Base-by-base conservation (phyloP, 2,329 filamentous ascomycete genomes). In the Pseudocercospora macadamiae region DNA sequence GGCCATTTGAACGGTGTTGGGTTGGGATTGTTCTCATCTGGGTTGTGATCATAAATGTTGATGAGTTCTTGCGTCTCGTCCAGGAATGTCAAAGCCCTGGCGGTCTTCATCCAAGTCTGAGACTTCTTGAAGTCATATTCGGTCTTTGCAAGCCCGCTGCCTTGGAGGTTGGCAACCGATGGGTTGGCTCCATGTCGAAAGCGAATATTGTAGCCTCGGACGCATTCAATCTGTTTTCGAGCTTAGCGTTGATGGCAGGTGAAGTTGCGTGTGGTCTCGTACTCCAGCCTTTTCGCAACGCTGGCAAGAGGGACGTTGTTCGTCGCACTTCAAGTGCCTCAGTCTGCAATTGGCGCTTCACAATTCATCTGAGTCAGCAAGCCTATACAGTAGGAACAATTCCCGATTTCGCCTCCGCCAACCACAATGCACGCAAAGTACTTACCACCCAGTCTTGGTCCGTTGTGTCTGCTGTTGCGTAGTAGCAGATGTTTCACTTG, bases 1-100 rank as follows among this genome's bases (percentile, higher is more conserved):
- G 55, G 55, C 60, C 55, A 62, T 30, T 51, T 39, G 30, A 59
- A 59, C 1, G 55, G 55, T 7, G 55, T 62, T 6, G 47, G 53
- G 19, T 64, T 57, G 2, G 52, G 51, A 16, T 59, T 61, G 18
- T 64, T 57, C 47, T 66, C 57, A n/a, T 69, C 66, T 6, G 55
- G 60, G 30, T 67, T 66, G 45, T 66, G 66, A 23, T 72, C 68
- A 60, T 71, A 71, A 21, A 72, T 68, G 57, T 64, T 70, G 52
- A 68, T 68, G 18, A 73, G 64, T 51, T 73, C 70, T 54, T 61
- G 66, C 8, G 71, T 73, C 55, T 71, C 70, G 51, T 72, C 71
- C 34, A 72, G 52, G 49, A 71, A 72, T 9, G 64, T 71, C 21
- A 73, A 63, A n/a, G 60, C 67, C 25, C 63, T 61, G 9, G 64